phyloP scores from a whole-genome alignment of 2,329 filamentous ascomycete species.

The Magnaporthiopsis rhizophila region DNA sequence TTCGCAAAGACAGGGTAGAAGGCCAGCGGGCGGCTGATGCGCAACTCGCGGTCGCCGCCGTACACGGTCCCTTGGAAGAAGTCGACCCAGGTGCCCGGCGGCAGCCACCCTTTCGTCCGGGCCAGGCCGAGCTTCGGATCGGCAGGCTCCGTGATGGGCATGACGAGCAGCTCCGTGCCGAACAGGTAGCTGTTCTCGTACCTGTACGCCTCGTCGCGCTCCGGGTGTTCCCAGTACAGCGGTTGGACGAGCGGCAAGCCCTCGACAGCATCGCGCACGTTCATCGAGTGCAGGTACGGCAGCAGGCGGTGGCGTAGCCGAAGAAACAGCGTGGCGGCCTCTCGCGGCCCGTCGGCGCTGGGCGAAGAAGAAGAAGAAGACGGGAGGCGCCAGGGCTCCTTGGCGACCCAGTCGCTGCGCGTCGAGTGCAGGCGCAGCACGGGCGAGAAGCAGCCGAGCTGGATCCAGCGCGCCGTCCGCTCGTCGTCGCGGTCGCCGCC shows the following conservation, averaged over 20 bases:
- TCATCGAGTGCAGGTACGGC: slow-evolving; percentile 54
- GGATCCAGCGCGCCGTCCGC: slow-evolving; percentile 51
- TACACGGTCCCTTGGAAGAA: slow-evolving; percentile 51
- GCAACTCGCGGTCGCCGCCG: slow-evolving; percentile 44
- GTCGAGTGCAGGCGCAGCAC: slow-evolving; percentile 54
- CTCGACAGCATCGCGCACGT: slow-evolving; percentile 33
- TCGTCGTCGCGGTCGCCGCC: slow-evolving; percentile 49
- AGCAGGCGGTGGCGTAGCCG: slow-evolving; percentile 49
- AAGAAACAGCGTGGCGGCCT: slow-evolving; percentile 40
- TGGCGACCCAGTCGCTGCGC: slow-evolving; percentile 48
- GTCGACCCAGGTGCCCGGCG: slow-evolving; percentile 45
- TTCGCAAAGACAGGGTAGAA: slow-evolving; percentile 44
- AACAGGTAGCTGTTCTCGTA: slow-evolving; percentile 53
- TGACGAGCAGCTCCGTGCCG: slow-evolving; percentile 46
- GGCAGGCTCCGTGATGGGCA: slow-evolving; percentile 45
- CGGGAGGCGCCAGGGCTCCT: slow-evolving; percentile 54
- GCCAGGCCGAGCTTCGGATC: slow-evolving; percentile 37
- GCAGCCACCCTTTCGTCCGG: slow-evolving; percentile 47
- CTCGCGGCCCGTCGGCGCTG: slow-evolving; percentile 26
- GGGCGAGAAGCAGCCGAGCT: slow-evolving; percentile 53
- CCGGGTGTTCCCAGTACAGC: slow-evolving; percentile 54
- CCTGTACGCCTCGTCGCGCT: slow-evolving; percentile 43
- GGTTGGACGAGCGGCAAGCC: slow-evolving; percentile 49
- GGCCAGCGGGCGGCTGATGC: slow-evolving; percentile 40
- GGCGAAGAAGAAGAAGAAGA: slow-evolving; percentile 5